phyloP scores from a whole-genome alignment of 495 filamentous ascomycete genomes.

The Penicillium pulvis region DNA sequence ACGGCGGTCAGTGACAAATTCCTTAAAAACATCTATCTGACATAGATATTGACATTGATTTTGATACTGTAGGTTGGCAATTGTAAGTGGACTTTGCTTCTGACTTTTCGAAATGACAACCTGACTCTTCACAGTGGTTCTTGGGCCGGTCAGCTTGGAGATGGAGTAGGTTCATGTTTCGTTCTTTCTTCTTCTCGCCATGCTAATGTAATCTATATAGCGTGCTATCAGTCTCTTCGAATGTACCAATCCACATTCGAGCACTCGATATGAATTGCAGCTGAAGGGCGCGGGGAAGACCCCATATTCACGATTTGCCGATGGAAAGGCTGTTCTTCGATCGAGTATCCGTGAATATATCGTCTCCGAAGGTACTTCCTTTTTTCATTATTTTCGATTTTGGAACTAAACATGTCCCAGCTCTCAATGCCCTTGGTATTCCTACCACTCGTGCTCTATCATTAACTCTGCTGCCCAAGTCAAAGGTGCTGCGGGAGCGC shows the following conservation, averaged over 20 bases:
- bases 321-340: conserved; percentile 90
- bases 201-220: conserved; percentile 18
- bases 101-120: conserved; percentile 1
- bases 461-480: conserved; percentile 71
- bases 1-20: conserved; percentile 63
- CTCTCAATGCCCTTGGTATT: conserved; percentile 78
- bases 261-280: conserved; percentile 81
- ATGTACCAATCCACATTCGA: conserved; percentile 72
- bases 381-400: background rate
- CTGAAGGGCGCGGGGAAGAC: conserved; percentile 92
- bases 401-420: conserved; percentile 23
- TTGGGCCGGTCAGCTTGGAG: conserved; percentile 96
- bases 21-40: conserved; percentile 6
- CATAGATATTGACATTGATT: background rate
- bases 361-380: conserved; percentile 68
- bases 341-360: conserved; percentile 92
- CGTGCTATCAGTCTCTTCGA: conserved; percentile 94
- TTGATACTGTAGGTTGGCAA: conserved; percentile 50
- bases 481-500: conserved; percentile 73
- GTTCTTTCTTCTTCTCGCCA: background rate
- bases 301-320: conserved; percentile 95
- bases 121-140: conserved; percentile 54
- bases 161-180: conserved; percentile 56
- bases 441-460: conserved; percentile 86
- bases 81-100: conserved; percentile 42